Conservation (phyloP, 2,329 filamentous ascomycete species). For the Fusarium sp. region DNA sequence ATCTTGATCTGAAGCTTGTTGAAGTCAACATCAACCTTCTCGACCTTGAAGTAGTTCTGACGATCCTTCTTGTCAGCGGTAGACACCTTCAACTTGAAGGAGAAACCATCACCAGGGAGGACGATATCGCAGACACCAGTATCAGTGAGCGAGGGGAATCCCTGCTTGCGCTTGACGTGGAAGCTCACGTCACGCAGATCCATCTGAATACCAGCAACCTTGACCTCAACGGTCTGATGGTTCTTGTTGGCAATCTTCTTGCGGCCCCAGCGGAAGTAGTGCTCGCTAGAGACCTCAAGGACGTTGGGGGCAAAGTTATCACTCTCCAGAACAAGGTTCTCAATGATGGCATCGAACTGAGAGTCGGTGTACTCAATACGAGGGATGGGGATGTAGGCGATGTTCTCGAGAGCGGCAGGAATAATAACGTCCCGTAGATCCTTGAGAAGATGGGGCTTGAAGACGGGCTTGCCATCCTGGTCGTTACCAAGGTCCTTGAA, state of each 20-base stretch:
- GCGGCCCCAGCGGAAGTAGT: slow-evolving; percentile 94
- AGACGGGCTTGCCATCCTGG: slow-evolving; percentile 80
- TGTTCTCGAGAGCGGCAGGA: slow-evolving; percentile 80
- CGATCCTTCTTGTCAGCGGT: slow-evolving; percentile 78
- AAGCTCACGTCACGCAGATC: slow-evolving; percentile 91
- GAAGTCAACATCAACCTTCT: slow-evolving; percentile 84
- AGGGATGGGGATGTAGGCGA: slow-evolving; percentile 90
- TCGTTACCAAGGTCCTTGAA: slow-evolving; percentile 91
- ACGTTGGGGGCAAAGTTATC: slow-evolving; percentile 97
- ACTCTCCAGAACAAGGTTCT: slow-evolving; percentile 94
- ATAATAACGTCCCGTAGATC: slow-evolving; percentile 89
- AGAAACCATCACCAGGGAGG: slow-evolving; percentile 86
- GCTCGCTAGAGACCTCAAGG: slow-evolving; percentile 86
- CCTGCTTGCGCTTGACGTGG: slow-evolving; percentile 93
- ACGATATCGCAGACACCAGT: slow-evolving; percentile 89
- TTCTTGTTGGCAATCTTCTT: slow-evolving; percentile 84
- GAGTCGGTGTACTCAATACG: slow-evolving; percentile 91
- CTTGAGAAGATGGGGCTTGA: slow-evolving; percentile 93
- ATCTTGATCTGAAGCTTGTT: slow-evolving; percentile 87
- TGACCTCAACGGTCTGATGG: slow-evolving; percentile 83
- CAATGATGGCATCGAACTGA: slow-evolving; percentile 85
- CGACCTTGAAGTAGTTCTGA: slow-evolving; percentile 92
- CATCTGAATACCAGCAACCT: slow-evolving; percentile 90
- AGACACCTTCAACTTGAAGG: slow-evolving; percentile 90
- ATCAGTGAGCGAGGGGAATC: slow-evolving; percentile 88